Evolutionary conservation across 2,329 filamentous ascomycete genomes (phyloP).

Genomic region (Alternaria ventricosa): DNA sequence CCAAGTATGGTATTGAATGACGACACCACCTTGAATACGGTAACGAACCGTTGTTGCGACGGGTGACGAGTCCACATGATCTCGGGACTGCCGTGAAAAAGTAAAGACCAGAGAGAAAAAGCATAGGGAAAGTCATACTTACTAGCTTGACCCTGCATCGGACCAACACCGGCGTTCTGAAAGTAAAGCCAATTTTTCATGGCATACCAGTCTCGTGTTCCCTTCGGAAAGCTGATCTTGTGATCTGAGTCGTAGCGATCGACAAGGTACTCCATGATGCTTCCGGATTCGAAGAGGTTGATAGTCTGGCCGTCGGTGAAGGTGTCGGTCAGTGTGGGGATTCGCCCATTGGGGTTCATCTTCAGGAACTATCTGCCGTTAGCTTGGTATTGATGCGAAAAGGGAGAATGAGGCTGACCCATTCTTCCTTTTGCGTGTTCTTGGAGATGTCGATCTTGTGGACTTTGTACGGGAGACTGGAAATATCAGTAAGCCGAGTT

Average conservation of each 20-base stretch:
- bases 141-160: slow-evolving; percentile 78
- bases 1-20: neutral
- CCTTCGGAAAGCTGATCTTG: slow-evolving; percentile 80
- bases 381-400: neutral
- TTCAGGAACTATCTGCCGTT: slow-evolving; percentile 68
- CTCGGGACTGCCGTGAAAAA: neutral
- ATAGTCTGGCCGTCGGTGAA: slow-evolving; percentile 76
- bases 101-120: neutral
- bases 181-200: slow-evolving; percentile 73
- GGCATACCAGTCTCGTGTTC: slow-evolving; percentile 77
- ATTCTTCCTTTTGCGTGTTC: slow-evolving; percentile 81
- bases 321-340: slow-evolving; percentile 81
- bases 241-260: slow-evolving; percentile 81
- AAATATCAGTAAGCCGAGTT: neutral
- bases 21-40: neutral
- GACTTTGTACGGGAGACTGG: slow-evolving; percentile 74
- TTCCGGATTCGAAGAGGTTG: slow-evolving; percentile 80
- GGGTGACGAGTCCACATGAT: neutral
- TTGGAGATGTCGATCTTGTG: slow-evolving; percentile 74
- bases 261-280: slow-evolving; percentile 83
- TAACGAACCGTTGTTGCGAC: neutral
- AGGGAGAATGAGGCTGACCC: slow-evolving; percentile 38
- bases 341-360: slow-evolving; percentile 93
- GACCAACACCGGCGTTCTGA: slow-evolving; percentile 80
- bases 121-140: slow-evolving; percentile 17